A percentile compares a stretch with the other conserved stretches of the same genome.
phyloP scores from a whole-genome alignment of 129 eudicot species.

The Centaurea solstitialis region DNA sequence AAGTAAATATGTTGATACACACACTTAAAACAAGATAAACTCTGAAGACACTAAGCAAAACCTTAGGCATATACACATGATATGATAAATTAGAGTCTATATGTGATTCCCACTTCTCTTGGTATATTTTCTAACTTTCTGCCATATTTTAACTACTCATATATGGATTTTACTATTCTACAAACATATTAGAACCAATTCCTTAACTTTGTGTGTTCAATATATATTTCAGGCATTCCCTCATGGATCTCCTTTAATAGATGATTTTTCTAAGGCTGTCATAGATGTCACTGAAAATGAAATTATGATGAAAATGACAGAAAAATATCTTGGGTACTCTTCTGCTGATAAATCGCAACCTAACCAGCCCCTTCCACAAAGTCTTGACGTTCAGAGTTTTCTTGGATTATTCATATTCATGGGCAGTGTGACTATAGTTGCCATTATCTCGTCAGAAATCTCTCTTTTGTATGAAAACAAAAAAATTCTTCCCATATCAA shows the following conservation, averaged over 20 bases:
- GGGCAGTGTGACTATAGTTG: background rate
- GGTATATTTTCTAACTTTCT: background rate
- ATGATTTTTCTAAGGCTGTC: constrained; percentile 5
- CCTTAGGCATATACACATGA: background rate
- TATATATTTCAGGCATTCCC: constrained; percentile 23
- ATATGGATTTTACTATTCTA: background rate
- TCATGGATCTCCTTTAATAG: constrained; percentile 1
- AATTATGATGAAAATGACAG: background rate
- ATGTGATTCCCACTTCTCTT: no score
- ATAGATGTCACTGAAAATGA: constrained; percentile 19
- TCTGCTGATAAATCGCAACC: constrained; percentile 6
- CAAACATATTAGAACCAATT: background rate
- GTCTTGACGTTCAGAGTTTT: constrained; percentile 18
- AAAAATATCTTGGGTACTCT: background rate
- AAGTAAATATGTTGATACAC: background rate
- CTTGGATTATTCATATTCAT: constrained; percentile 8
- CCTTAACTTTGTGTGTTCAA: background rate
- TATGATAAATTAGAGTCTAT: background rate
- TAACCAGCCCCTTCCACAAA: constrained; percentile 1
- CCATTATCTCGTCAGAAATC: constrained; percentile 22
- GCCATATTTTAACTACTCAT: no score
- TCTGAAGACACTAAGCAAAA: background rate
- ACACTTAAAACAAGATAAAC: background rate
- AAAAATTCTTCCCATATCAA: background rate
- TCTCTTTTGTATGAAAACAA: background rate